Base-by-base conservation (phyloP, 495 filamentous ascomycete species). In the Penicillium psychrofluorescens region DNA sequence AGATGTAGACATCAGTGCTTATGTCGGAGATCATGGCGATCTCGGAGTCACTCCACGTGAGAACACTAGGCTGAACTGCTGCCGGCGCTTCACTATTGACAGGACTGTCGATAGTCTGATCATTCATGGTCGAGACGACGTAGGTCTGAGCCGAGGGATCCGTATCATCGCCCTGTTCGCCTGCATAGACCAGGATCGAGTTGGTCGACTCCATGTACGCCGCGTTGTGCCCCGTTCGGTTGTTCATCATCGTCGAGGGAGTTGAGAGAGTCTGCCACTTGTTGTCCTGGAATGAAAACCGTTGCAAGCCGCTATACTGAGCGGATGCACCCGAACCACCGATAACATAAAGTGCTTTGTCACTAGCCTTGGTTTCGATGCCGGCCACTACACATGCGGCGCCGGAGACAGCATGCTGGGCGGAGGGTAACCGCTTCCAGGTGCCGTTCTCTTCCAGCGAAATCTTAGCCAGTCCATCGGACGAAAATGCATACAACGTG, bases 401-500 rank as follows among this genome's bases (percentile, higher is more conserved):
- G 37, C 86, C 86, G 7, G 73, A 79, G 31, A 95, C 88, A 29
- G 77, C 64, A 43, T 83, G 71, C 27, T 83, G 84, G 31, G 39
- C 55, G 67, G 2, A 72, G 0, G 78, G 60, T 43, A 95, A 55
- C 44, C 68, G 49, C 40, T 71, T 66, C 92, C 92, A 98, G 59
- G 71, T 62, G 16, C 74, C 84, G 42, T 88, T 86, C 43, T 79
- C 53, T 48, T 72, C 54, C 48, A 98, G 68, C 13, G 70, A 64
- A 32, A 97, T 66, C 5, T 84, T 84, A 55, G 86, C 81, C 44
- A 98, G 89, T 15, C 83, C 86, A 39, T 75, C 64, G 13, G 78
- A 58, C 32, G 88, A 86, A 55, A 88, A 96, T 9, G 81, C 81
- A 67, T 95, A 98, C 11, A 98, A 78, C 12, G 84, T 92, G 62